Percentiles rank a stretch among this genome's conserved stretches.
Evolutionary conservation across 2,329 filamentous ascomycete genomes (phyloP).

Genomic region (Cladosporium sp.): DNA sequence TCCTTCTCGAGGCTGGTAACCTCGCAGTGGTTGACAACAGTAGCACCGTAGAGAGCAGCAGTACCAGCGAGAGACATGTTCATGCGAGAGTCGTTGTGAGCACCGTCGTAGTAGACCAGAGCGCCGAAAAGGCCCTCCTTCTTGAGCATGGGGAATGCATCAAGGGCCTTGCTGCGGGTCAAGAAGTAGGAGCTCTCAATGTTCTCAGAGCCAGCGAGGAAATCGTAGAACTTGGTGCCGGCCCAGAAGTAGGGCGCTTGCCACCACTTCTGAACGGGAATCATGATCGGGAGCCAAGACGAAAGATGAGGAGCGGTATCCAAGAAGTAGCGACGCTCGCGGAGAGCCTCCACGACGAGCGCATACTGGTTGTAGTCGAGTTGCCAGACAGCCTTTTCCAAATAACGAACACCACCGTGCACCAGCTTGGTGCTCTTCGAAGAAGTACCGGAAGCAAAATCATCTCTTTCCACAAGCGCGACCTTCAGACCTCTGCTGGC

Average conservation of each 20-base stretch:
- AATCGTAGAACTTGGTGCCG: conserved; percentile 77
- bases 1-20: conserved; percentile 74
- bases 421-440: conserved; percentile 86
- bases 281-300: conserved; percentile 75
- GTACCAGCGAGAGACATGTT: conserved; percentile 86
- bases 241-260: conserved; percentile 76
- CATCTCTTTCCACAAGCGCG: conserved; percentile 74
- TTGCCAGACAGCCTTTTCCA: conserved; percentile 83
- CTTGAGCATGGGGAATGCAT: conserved; percentile 85
- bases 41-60: conserved; percentile 78
- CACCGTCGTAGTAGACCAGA: conserved; percentile 86
- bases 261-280: conserved; percentile 78
- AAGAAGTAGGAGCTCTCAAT: conserved; percentile 88
- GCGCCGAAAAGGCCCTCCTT: conserved; percentile 73
- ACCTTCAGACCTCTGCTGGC: conserved; percentile 74
- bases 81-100: conserved; percentile 90
- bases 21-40: conserved; percentile 77
- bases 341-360: conserved; percentile 74
- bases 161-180: conserved; percentile 77
- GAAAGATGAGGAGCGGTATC: conserved; percentile 79
- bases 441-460: conserved; percentile 76
- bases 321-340: conserved; percentile 77
- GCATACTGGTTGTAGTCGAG: conserved; percentile 75
- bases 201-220: conserved; percentile 77
- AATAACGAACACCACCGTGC: conserved; percentile 76